Evolutionary conservation across 164 flowering plant species (phyloP).

Genomic region (Platanus orientalis): DNA sequence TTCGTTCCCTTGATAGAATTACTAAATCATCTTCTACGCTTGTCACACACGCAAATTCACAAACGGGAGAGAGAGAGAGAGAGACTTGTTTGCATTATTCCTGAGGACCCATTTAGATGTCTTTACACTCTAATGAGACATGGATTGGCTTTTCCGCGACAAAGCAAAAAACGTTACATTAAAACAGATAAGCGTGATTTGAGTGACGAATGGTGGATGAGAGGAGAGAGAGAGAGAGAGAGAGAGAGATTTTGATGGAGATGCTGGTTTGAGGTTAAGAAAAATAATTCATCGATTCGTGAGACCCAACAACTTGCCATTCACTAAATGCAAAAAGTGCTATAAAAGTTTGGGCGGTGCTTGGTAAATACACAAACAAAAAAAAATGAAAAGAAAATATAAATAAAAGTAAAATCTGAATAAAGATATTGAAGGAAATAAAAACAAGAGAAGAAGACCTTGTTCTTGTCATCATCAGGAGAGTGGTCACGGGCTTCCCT

Average conservation of each 20-base stretch:
- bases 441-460: constrained; percentile 2
- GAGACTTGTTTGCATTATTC: not conserved
- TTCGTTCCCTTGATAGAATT: not conserved
- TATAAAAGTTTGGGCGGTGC: constrained; percentile 13
- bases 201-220: constrained; percentile 7
- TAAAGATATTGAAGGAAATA: constrained; percentile 1
- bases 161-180: constrained; percentile 2
- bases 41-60: too few species aligned
- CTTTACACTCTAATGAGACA: constrained; percentile 24
- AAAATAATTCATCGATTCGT: not conserved
- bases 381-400: not conserved
- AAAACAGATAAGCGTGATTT: constrained; percentile 1
- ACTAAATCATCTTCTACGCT: not conserved
- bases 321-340: constrained; percentile 24
- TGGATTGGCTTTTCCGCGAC: constrained; percentile 30
- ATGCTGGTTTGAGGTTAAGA: not conserved
- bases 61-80: too few species aligned
- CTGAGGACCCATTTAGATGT: constrained; percentile 12
- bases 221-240: too few species aligned
- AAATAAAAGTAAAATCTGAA: not conserved
- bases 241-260: too few species aligned
- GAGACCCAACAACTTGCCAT: constrained; percentile 6
- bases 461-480: constrained; percentile 14
- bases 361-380: not conserved
- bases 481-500: constrained; percentile 47